These are phyloP conservation scores for Ammopiptanthus mongolicus DNA, from an alignment of 306 rosid genomes.

Conservation along the genomic window DNA sequence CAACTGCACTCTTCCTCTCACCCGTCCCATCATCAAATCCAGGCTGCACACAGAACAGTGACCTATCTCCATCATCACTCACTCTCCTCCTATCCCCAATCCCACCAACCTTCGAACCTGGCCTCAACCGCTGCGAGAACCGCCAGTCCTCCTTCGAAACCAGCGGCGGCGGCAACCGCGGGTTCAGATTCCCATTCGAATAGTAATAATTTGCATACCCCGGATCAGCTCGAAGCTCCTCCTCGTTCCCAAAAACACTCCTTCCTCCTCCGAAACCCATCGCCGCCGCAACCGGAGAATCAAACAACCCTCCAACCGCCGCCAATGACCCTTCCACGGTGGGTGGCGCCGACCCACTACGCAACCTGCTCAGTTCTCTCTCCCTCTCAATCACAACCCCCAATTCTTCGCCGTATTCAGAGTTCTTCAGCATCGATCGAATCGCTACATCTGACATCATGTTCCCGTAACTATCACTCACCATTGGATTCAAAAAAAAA, in stretches of 20 bases:
- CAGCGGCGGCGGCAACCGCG: slow-evolving; percentile 86
- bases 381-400: slow-evolving; percentile 52
- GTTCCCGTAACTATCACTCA: slow-evolving; percentile 53
- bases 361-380: slow-evolving; percentile 55
- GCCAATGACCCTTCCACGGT: slow-evolving; percentile 76
- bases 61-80: slow-evolving; percentile 32
- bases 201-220: slow-evolving; percentile 71
- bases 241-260: slow-evolving; percentile 38
- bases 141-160: slow-evolving; percentile 93
- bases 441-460: slow-evolving; percentile 73
- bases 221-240: slow-evolving; percentile 88
- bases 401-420: slow-evolving; percentile 59
- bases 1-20: slow-evolving; percentile 41
- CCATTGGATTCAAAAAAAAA: slow-evolving; percentile 27
- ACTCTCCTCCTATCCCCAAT: slow-evolving; percentile 67
- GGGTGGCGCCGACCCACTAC: slow-evolving; percentile 97
- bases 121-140: slow-evolving; percentile 53
- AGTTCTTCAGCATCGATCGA: slow-evolving; percentile 60
- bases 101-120: slow-evolving; percentile 68
- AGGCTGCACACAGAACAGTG: slow-evolving; percentile 61
- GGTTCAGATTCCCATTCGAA: slow-evolving; percentile 69
- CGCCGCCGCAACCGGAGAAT: slow-evolving; percentile 21
- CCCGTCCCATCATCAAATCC: slow-evolving; percentile 65
- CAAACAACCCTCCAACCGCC: slow-evolving; percentile 60
- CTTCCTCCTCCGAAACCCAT: slow-evolving; percentile 28